Conservation (phyloP, 331 rosid genomes). For the Stylosanthes scabra region DNA sequence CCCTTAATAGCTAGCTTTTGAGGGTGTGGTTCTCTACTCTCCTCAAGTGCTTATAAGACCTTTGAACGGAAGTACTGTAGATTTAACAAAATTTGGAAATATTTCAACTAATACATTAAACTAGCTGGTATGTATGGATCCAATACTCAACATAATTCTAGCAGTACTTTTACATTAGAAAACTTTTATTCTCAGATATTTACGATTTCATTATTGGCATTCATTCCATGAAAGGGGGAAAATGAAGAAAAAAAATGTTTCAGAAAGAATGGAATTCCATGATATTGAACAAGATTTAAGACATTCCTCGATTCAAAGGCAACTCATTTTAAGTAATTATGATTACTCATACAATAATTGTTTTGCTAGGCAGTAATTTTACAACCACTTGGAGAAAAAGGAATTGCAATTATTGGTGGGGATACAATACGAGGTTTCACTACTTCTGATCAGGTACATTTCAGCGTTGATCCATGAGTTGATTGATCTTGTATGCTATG, state of each 20-base stretch:
- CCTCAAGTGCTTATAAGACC: neutral
- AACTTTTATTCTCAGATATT: neutral
- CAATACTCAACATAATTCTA: neutral
- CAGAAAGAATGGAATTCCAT: neutral
- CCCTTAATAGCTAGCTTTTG: no score
- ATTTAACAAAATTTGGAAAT: slow-evolving; percentile 5
- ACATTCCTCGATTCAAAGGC: neutral
- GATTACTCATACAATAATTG: slow-evolving; percentile 26
- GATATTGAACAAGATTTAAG: neutral
- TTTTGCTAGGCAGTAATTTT: slow-evolving; percentile 81
- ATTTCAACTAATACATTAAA: neutral
- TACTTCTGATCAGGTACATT: slow-evolving; percentile 75
- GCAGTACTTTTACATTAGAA: neutral
- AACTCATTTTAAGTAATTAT: neutral
- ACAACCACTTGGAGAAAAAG: slow-evolving; percentile 96
- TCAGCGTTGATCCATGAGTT: slow-evolving; percentile 2
- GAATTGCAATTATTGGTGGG: slow-evolving; percentile 88
- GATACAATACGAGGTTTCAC: slow-evolving; percentile 93
- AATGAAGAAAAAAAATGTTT: neutral
- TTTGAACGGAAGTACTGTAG: neutral
- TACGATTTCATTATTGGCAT: neutral
- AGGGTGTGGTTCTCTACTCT: no score
- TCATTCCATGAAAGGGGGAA: neutral
- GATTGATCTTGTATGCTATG: slow-evolving; percentile 14
- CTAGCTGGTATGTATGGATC: neutral